phyloP scores from a whole-genome alignment of 768 basidiomycete species.

The Fomitopsis serialis region DNA sequence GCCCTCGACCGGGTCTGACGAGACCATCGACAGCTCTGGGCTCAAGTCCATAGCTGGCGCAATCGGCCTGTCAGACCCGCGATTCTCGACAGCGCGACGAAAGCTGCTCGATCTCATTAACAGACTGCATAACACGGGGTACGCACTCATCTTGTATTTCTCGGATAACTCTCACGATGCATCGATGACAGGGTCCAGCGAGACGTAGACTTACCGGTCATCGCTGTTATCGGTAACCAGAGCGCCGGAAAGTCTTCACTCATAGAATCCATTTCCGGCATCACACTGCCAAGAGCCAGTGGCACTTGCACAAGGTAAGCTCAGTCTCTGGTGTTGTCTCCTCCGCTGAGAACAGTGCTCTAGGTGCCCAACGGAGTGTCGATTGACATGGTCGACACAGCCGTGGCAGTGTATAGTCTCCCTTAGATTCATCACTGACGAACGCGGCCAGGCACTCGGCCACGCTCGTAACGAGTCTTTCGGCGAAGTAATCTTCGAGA shows the following conservation, averaged over 20 bases:
- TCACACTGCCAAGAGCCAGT: constrained; percentile 62
- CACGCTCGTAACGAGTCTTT: constrained; percentile 19
- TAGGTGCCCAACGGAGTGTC: constrained; percentile 35
- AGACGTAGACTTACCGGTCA: constrained; percentile 69
- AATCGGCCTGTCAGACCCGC: constrained; percentile 48
- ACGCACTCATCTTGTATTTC: too few species aligned
- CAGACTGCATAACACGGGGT: constrained; percentile 60
- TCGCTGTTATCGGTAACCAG: constrained; percentile 69
- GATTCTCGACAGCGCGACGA: constrained; percentile 36
- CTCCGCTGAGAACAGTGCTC: neutral
- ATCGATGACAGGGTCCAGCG: constrained; percentile 49
- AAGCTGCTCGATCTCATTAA: constrained; percentile 57
- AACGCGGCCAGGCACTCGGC: constrained; percentile 29
- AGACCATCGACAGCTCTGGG: neutral
- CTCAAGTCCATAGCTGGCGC: neutral
- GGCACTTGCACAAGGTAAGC: constrained; percentile 71
- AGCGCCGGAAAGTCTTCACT: constrained; percentile 75
- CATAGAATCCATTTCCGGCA: constrained; percentile 72
- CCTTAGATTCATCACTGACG: constrained; percentile 25
- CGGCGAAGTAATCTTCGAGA: constrained; percentile 39
- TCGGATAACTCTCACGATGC: too few species aligned
- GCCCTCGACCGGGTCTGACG: neutral
- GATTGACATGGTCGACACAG: constrained; percentile 19
- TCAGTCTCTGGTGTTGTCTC: neutral
- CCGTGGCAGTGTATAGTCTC: constrained; percentile 31